Base-by-base conservation (phyloP, 768 basidiomycete species). In the Kwoniella shandongensis region DNA sequence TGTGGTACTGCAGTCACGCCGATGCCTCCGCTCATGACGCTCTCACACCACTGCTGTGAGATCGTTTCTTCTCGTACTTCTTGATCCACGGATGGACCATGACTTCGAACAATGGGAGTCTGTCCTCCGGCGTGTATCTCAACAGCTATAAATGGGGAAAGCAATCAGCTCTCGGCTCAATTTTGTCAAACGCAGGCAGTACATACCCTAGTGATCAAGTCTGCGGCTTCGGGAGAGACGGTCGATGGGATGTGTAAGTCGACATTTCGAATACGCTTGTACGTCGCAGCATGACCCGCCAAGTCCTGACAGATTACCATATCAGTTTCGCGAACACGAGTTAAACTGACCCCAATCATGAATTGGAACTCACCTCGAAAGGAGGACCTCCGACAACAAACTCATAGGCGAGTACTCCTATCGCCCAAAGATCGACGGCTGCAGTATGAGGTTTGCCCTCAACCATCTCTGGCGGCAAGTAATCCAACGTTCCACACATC, bases 391-490 rank as follows among this genome's bases (percentile, higher is more conserved):
- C 94, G 50, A 85, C 84, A 58, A 98, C 78, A 75, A 99, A 97
- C 76, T 99, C 94, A 74, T 91, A 99, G 1, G 88, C 88, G 61
- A 99, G 80, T n/a, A 98, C 93, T 42, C 94, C 94, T 25, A 99
- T 79, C 0, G 94, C 94, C 94, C 94, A 99, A 57, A 91, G 83
- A 69, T 98, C 94, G 36, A 98, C 94, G 70, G 84, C 86, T 69
- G 91, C 89, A 51, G 82, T 87, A 73, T 98, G 93, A 58, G 88
- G 89, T 64, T 83, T 86, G 0, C 87, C 86, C 67, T 96, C 91
- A 13, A 99, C 89, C 96, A 98, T 99, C 81, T 98, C 94, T 12
- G 96, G 94, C 0, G 96, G 93, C 11, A 99, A 82, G 74, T 98
- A 98, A 75, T 98, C 96, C 42, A 97, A 79, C 1, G 94, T 98